Evolutionary conservation across 345 rosid genomes (phyloP), one percentile per base, ranked within the genome.

Genomic region (Microcos paniculata): DNA sequence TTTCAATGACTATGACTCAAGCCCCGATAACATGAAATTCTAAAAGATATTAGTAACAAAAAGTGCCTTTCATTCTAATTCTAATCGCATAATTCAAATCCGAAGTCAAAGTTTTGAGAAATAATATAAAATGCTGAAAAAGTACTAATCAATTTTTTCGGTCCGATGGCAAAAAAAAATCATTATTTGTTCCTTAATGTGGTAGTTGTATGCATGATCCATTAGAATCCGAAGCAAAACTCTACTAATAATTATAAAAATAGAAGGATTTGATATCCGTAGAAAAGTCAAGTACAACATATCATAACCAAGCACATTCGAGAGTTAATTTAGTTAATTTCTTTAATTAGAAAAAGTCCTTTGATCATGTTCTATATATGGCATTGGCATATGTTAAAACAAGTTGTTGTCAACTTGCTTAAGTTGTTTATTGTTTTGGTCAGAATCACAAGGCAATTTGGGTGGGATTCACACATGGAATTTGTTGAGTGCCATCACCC

Each of bases 391-490:
- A 58, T 6, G 40, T 13, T 12, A 24, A 66, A 0, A 1, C 2
- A 0, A 1, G 1, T 49, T 19, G 38, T 52, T 61, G 73, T 77
- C 75, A 74, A 72, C 49, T 75, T 72, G 42, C 30, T 35, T 61
- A 35, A 55, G 59, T 68, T 6, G 56, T 49, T 19, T 59, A 57
- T 71, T 42, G 12, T 74, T 35, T 48, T 40, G 2, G 40, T 35
- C 40, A 35, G 40, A 35, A 35, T 51, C 35, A 9, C 15, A 12
- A 1, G 23, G 51, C 42, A 74, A 73, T 42, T n/a, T 2, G 65
- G 62, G 31, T 38, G 75, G 70, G 77, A 51, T 21, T 24, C 12
- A 33, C 87, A 82, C 85, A 74, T 80, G 85, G 81, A 75, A 61
- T 75, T 75, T 71, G 75, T 76, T 8, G 77, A 53, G 24, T 62